Evolutionary conservation across 2,329 filamentous ascomycete species (phyloP).

Genomic region (Phoma sp.): DNA sequence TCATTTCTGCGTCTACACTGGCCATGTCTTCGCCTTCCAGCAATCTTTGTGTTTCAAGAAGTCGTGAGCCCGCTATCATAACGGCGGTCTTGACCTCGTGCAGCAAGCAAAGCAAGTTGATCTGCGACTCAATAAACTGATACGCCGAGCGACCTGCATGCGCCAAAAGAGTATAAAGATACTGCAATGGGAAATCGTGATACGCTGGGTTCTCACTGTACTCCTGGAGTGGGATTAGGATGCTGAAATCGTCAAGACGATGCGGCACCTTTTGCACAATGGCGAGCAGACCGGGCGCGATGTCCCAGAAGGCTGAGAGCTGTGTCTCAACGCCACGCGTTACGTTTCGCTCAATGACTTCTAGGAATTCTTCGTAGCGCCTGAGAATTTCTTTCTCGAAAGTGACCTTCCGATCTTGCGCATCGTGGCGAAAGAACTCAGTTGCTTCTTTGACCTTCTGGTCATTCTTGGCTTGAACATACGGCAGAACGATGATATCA

Average conservation of each 20-base stretch:
- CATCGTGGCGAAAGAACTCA: conserved; percentile 82
- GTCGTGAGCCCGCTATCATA: conserved; percentile 69
- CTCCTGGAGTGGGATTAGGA: conserved; percentile 80
- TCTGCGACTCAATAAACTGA: conserved; percentile 96
- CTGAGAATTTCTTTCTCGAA: conserved; percentile 75
- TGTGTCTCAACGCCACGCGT: conserved; percentile 88
- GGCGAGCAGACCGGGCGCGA: conserved; percentile 79
- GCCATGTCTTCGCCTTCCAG: conserved; percentile 47
- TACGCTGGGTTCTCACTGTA: conserved; percentile 87
- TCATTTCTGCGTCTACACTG: conserved; percentile 56
- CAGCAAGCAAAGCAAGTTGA: conserved; percentile 84
- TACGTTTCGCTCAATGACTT: conserved; percentile 82
- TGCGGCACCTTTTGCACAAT: conserved; percentile 80
- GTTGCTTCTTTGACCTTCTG: conserved; percentile 81
- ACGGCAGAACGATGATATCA: conserved; percentile 81
- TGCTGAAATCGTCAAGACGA: conserved; percentile 64
- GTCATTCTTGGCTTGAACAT: conserved; percentile 72
- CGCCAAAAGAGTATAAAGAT: conserved; percentile 81
- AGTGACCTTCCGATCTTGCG: conserved; percentile 70
- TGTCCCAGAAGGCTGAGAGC: conserved; percentile 96
- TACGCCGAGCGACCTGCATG: conserved; percentile 93
- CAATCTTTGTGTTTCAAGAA: conserved; percentile 68
- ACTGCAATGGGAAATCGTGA: conserved; percentile 81
- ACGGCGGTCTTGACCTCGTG: conserved; percentile 88
- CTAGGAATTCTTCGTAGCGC: conserved; percentile 77